These are phyloP conservation scores for Lactarius quietus DNA, from an alignment of 768 basidiomycete genomes.

Conservation along the genomic window DNA sequence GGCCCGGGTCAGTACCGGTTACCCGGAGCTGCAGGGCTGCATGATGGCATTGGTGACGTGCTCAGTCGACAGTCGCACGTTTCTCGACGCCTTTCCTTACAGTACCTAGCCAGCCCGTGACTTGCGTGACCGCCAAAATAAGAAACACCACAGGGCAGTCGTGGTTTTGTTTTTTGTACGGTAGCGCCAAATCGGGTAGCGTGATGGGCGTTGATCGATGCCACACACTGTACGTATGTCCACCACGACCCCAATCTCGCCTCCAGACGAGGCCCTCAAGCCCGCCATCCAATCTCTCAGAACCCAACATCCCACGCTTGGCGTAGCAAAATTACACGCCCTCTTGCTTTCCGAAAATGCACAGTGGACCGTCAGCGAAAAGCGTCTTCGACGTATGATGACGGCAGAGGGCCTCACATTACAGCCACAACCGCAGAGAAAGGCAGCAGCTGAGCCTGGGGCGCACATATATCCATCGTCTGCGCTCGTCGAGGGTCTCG, in stretches of 20 bases:
- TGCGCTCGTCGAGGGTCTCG: slow-evolving; percentile 56
- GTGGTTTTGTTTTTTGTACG: too few species aligned
- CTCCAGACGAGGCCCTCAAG: slow-evolving; percentile 62
- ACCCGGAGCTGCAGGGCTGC: too few species aligned
- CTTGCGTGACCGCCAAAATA: too few species aligned
- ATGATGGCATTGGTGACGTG: too few species aligned
- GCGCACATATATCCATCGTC: slow-evolving; percentile 53
- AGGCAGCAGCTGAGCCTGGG: slow-evolving; percentile 45
- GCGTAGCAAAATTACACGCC: slow-evolving; percentile 67
- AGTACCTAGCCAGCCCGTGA: too few species aligned
- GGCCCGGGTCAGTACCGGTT: too few species aligned
- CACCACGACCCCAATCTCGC: slow-evolving; percentile 29
- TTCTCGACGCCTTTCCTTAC: too few species aligned
- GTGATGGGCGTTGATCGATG: background rate
- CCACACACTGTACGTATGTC: background rate
- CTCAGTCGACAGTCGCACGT: too few species aligned
- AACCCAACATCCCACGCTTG: slow-evolving; percentile 55
- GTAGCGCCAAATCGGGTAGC: background rate
- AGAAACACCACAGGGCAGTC: too few species aligned
- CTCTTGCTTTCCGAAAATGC: slow-evolving; percentile 56
- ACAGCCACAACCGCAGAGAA: slow-evolving; percentile 16
- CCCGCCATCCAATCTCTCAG: slow-evolving; percentile 53
- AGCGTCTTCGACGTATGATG: slow-evolving; percentile 69
- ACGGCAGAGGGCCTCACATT: slow-evolving; percentile 52
- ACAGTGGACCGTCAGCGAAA: slow-evolving; percentile 80